A percentile compares a stretch with the other conserved stretches of the same genome.
These are phyloP conservation scores for Salvia rosmarinus DNA, from an alignment of 257 asterid species.

Conservation along the genomic window DNA sequence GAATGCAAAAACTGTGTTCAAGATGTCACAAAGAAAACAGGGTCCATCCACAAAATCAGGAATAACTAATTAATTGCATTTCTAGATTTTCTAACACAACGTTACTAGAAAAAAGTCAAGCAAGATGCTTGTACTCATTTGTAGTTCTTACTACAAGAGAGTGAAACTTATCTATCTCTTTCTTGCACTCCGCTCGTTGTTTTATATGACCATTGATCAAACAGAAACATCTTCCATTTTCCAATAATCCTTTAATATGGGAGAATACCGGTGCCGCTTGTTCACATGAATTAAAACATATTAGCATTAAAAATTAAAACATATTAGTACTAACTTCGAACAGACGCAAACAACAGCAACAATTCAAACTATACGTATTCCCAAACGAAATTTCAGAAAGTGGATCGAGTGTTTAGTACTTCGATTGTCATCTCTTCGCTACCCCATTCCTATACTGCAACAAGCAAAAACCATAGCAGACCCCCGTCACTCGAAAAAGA, in stretches of 20 bases:
- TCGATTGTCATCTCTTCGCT: constrained; percentile 20
- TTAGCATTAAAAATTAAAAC: no score
- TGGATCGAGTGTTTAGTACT: constrained; percentile 27
- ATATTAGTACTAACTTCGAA: constrained; percentile 12
- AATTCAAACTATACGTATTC: constrained; percentile 2
- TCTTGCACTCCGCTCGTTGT: not conserved
- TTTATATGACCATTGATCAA: constrained; percentile 11
- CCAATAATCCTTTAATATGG: not conserved
- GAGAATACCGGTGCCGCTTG: not conserved
- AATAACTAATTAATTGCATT: not conserved
- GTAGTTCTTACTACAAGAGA: not conserved
- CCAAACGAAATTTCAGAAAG: constrained; percentile 11
- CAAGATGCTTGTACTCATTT: not conserved
- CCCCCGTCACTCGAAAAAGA: not conserved
- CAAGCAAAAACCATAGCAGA: not conserved
- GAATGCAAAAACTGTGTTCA: constrained; percentile 11
- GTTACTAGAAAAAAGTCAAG: not conserved
- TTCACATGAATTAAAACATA: constrained; percentile 17
- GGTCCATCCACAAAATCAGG: not conserved
- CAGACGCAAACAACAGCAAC: not conserved
- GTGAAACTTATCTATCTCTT: not conserved
- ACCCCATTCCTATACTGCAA: constrained; percentile 4
- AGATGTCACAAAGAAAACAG: not conserved
- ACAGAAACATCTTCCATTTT: not conserved
- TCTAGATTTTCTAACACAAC: not conserved